Percentiles rank a stretch among this genome's conserved stretches.
phyloP scores from a whole-genome alignment of 2,329 filamentous ascomycete genomes.

The Tympanopsis confertula region DNA sequence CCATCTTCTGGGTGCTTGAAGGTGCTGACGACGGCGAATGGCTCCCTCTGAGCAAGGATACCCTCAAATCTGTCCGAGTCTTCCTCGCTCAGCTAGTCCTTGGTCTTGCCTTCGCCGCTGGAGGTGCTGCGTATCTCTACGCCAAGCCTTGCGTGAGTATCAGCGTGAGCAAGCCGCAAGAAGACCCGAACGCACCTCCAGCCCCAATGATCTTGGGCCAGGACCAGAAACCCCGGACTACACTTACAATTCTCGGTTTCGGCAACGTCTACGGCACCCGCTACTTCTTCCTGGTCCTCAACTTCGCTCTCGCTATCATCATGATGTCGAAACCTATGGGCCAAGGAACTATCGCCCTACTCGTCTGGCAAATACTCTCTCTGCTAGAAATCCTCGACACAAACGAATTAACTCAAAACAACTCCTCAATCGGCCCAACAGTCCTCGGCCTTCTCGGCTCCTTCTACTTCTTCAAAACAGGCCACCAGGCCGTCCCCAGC shows the following conservation, averaged over 20 bases:
- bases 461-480: constrained; percentile 95
- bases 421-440: constrained; percentile 61
- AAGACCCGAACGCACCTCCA: neutral
- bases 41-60: constrained; percentile 48
- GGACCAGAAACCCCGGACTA: constrained; percentile 26
- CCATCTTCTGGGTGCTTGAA: constrained; percentile 79
- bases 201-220: neutral
- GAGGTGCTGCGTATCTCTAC: constrained; percentile 75
- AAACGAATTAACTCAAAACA: constrained; percentile 46
- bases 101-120: constrained; percentile 69
- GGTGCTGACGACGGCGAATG: constrained; percentile 78
- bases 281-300: constrained; percentile 73
- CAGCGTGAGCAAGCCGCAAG: constrained; percentile 7
- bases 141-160: constrained; percentile 76
- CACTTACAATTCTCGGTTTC: constrained; percentile 77
- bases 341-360: constrained; percentile 67
- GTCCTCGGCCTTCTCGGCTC: constrained; percentile 79
- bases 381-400: constrained; percentile 54
- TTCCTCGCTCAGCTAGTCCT: constrained; percentile 72
- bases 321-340: constrained; percentile 93
- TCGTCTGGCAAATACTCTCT: constrained; percentile 81
- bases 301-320: constrained; percentile 65
- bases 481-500: constrained; percentile 78
- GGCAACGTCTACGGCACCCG: constrained; percentile 86
- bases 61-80: constrained; percentile 63